A percentile compares a stretch with the other conserved stretches of the same genome.
Conservation (phyloP, 2,329 filamentous ascomycete species). For the Penicillium sp. region DNA sequence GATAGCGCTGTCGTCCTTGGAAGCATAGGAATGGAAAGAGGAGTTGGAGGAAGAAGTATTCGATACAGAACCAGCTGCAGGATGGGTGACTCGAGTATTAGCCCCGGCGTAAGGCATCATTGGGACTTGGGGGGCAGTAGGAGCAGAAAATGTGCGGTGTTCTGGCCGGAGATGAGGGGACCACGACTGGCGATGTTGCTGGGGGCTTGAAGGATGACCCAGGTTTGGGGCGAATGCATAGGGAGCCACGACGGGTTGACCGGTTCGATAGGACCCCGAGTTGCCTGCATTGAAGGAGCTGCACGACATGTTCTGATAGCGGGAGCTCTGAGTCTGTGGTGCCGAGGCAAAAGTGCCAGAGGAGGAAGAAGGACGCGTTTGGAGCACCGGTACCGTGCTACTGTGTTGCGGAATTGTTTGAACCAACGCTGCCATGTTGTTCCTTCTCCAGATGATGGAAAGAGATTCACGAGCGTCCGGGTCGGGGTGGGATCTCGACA, state of each 20-base stretch:
- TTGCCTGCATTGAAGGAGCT: slow-evolving; percentile 40
- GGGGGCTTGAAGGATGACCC: slow-evolving; percentile 48
- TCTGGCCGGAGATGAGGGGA: slow-evolving; percentile 55
- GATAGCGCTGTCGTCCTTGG: slow-evolving; percentile 50
- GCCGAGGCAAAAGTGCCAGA: slow-evolving; percentile 52
- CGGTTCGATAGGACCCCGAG: slow-evolving; percentile 44
- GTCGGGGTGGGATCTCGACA: slow-evolving; percentile 21
- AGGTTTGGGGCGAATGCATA: slow-evolving; percentile 73
- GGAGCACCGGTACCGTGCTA: slow-evolving; percentile 68
- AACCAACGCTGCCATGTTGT: slow-evolving; percentile 77
- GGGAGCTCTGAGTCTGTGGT: slow-evolving; percentile 34
- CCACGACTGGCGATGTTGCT: slow-evolving; percentile 53
- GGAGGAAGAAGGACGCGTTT: slow-evolving; percentile 64
- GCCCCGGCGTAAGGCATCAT: slow-evolving; percentile 29
- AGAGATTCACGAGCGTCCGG: slow-evolving; percentile 17
- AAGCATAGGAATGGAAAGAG: slow-evolving; percentile 41
- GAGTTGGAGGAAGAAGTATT: slow-evolving; percentile 50
- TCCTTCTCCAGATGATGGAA: slow-evolving; percentile 22
- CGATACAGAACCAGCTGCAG: slow-evolving; percentile 52
- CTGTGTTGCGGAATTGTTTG: slow-evolving; percentile 75
- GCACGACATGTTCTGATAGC: slow-evolving; percentile 39
- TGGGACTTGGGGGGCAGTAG: slow-evolving; percentile 43
- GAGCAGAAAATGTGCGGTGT: slow-evolving; percentile 52
- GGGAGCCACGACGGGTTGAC: slow-evolving; percentile 63
- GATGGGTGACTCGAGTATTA: slow-evolving; percentile 40